Conservation (phyloP, 768 basidiomycete species). For the Tricholoma furcatifolium region DNA sequence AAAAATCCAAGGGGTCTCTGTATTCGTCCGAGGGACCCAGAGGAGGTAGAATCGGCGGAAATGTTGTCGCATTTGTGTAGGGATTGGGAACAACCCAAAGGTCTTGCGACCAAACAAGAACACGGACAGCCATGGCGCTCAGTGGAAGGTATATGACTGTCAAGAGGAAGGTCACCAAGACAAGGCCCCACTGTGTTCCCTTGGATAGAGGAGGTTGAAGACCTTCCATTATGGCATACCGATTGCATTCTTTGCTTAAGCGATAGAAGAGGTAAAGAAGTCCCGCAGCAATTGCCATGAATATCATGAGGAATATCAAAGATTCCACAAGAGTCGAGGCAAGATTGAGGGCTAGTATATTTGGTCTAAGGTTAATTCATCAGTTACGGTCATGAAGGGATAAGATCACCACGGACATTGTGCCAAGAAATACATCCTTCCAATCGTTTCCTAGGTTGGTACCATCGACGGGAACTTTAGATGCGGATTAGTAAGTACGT, state of each 20-base stretch:
- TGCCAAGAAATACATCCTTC: conserved; percentile 62
- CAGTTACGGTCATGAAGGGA: not conserved
- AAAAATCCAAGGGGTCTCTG: conserved; percentile 67
- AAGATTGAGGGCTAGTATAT: conserved; percentile 73
- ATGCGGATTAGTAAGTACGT: not conserved
- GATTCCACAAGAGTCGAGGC: conserved; percentile 58
- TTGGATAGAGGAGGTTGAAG: conserved; percentile 44
- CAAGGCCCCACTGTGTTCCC: conserved; percentile 48
- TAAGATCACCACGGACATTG: conserved; percentile 46
- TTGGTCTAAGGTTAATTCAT: conserved; percentile 47
- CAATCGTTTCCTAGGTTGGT: conserved; percentile 45
- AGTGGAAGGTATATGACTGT: conserved; percentile 74
- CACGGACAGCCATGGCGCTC: conserved; percentile 75
- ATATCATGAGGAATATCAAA: conserved; percentile 55
- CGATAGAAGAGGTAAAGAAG: conserved; percentile 61
- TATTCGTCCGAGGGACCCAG: conserved; percentile 57
- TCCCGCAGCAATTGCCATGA: conserved; percentile 51
- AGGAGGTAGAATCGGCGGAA: conserved; percentile 46
- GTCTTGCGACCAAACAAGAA: conserved; percentile 75
- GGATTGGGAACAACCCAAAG: conserved; percentile 73
- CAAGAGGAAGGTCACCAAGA: conserved; percentile 64
- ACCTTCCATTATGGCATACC: conserved; percentile 51
- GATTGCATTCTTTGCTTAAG: conserved; percentile 46
- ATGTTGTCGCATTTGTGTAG: conserved; percentile 55
- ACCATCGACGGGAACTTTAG: conserved; percentile 37